These are phyloP conservation scores for Rhodamnia argentea DNA, from an alignment of 345 rosid genomes.

Conservation along the genomic window DNA sequence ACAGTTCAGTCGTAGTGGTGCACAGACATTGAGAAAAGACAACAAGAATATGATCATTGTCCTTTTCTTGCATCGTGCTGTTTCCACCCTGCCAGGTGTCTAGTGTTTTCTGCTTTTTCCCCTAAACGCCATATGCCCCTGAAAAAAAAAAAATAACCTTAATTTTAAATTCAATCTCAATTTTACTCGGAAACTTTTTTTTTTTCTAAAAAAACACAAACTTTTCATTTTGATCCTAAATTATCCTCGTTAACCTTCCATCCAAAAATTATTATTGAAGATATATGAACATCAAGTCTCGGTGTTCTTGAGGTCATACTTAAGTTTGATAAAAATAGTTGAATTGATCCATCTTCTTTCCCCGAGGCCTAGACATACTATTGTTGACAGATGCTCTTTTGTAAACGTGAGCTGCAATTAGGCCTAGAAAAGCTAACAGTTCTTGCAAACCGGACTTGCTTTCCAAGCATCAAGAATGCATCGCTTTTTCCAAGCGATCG, in stretches of 20 bases:
- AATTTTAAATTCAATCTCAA: background rate
- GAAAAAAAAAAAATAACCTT: no score
- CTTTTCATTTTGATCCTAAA: background rate
- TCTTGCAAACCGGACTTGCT: background rate
- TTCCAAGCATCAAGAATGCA: background rate
- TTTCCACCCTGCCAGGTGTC: background rate
- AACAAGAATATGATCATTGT: background rate
- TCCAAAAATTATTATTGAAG: background rate
- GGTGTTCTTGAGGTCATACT: background rate
- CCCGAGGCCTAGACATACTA: background rate
- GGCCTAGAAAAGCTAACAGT: background rate
- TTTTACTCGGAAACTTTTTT: rapidly evolving
- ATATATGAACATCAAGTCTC: background rate
- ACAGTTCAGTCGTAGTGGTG: background rate
- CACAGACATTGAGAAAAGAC: background rate
- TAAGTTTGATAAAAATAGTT: background rate
- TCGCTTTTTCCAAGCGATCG: background rate
- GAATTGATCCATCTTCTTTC: background rate
- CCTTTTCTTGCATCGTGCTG: background rate
- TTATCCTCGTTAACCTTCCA: background rate
- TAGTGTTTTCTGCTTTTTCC: background rate
- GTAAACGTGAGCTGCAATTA: background rate
- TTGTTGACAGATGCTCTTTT: background rate
- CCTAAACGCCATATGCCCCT: no score
- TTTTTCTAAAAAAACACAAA: background rate